Percentiles rank a stretch among this genome's conserved stretches.
Conservation (phyloP, 805 yeast genomes). For the Candida stauntonica region DNA sequence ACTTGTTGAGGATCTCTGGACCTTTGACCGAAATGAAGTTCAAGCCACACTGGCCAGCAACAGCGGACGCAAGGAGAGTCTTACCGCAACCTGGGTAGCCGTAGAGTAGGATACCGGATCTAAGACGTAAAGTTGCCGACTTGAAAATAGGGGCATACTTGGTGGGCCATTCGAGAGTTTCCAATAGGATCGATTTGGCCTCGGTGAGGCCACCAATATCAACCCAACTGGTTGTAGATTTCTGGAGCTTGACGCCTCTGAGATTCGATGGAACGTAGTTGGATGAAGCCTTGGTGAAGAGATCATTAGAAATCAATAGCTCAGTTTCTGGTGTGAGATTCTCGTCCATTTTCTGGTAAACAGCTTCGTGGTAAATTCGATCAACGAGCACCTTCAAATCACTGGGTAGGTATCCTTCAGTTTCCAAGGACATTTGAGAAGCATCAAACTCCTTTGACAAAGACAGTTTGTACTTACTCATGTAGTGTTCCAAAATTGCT, state of each 20-base stretch:
- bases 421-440: slow-evolving; percentile 55
- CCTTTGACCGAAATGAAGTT: slow-evolving; percentile 93
- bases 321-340: background rate
- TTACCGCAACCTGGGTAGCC: slow-evolving; percentile 99
- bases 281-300: slow-evolving; percentile 54
- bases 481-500: slow-evolving; percentile 34
- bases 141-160: slow-evolving; percentile 94
- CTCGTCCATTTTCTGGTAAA: slow-evolving; percentile 16
- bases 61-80: slow-evolving; percentile 87
- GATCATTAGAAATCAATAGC: slow-evolving; percentile 27
- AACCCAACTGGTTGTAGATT: slow-evolving; percentile 68
- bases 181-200: slow-evolving; percentile 72
- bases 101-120: slow-evolving; percentile 86
- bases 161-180: slow-evolving; percentile 96
- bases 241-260: slow-evolving; percentile 82
- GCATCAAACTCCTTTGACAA: slow-evolving; percentile 40
- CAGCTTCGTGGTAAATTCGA: slow-evolving; percentile 53
- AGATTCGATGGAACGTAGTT: slow-evolving; percentile 77
- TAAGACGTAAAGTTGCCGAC: slow-evolving; percentile 75
- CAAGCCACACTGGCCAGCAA: slow-evolving; percentile 89
- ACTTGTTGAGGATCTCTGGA: slow-evolving; percentile 91
- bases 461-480: slow-evolving; percentile 24
- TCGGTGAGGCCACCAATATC: slow-evolving; percentile 86
- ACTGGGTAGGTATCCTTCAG: slow-evolving; percentile 87
- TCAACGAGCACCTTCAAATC: slow-evolving; percentile 73